phyloP scores from a whole-genome alignment of 2,329 filamentous ascomycete species.

The Achaetomium macrosporum region DNA sequence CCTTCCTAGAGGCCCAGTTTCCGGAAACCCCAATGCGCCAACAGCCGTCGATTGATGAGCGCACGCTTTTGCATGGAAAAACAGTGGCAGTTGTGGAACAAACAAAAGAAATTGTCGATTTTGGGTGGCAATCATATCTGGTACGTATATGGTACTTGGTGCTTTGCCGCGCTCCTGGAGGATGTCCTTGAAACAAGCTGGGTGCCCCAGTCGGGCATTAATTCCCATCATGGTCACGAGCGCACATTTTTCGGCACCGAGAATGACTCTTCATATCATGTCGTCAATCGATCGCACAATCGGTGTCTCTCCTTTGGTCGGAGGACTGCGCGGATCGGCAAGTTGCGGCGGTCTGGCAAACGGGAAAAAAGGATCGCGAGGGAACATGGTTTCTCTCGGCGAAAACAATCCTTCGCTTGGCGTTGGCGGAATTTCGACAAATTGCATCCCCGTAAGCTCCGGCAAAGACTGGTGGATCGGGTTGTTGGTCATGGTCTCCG shows the following conservation, averaged over 20 bases:
- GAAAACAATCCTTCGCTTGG: conserved; percentile 50
- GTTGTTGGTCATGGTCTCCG: conserved; percentile 66
- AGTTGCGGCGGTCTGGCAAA: conserved; percentile 47
- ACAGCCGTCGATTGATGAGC: neutral
- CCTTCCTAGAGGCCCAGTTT: neutral
- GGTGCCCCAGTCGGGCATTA: too few relatives aligned
- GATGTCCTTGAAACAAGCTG: too few relatives aligned
- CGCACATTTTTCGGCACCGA: too few relatives aligned
- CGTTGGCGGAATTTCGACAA: conserved; percentile 47
- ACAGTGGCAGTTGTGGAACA: neutral
- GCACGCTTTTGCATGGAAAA: neutral
- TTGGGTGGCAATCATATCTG: too few relatives aligned
- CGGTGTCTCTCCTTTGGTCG: conserved; percentile 66
- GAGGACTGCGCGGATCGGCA: conserved; percentile 67
- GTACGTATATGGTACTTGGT: too few relatives aligned
- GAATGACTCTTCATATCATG: conserved; percentile 54
- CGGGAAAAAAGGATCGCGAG: conserved; percentile 46
- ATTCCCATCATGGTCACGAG: too few relatives aligned
- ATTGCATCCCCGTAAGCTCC: conserved; percentile 44
- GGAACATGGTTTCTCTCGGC: conserved; percentile 46
- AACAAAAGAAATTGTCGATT: neutral
- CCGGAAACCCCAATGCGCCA: neutral
- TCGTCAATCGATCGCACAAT: conserved; percentile 76
- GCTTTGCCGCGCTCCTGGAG: too few relatives aligned
- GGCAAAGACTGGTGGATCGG: conserved; percentile 48